Percentiles rank a stretch among this genome's conserved stretches.
These are phyloP conservation scores for Boletus sp. DNA, from an alignment of 768 basidiomycete genomes.

Conservation along the genomic window DNA sequence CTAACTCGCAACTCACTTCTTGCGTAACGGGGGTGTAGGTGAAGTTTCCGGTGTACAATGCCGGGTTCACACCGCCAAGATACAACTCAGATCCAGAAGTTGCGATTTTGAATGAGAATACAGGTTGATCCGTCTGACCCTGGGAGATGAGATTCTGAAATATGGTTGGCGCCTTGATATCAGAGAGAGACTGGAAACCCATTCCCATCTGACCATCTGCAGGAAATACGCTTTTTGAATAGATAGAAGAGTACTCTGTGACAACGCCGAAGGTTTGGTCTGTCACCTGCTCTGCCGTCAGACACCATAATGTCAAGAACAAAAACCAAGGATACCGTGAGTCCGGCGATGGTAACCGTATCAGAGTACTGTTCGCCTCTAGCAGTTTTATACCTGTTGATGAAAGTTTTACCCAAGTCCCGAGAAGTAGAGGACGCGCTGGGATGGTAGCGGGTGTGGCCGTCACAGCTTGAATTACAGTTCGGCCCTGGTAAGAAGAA, in stretches of 20 bases:
- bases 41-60: slow-evolving; percentile 45
- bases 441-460: slow-evolving; percentile 34
- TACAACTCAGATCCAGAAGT: slow-evolving; percentile 42
- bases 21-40: slow-evolving; percentile 24
- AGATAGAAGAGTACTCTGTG: not conserved
- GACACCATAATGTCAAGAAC: slow-evolving; percentile 2
- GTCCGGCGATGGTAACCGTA: slow-evolving; percentile 6
- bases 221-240: not conserved
- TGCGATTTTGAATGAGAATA: slow-evolving; percentile 50
- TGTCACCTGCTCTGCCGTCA: not conserved
- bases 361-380: slow-evolving; percentile 10
- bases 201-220: slow-evolving; percentile 36
- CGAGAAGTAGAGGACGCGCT: slow-evolving; percentile 7
- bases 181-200: slow-evolving; percentile 41
- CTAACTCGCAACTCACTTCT: not conserved
- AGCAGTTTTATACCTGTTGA: not conserved
- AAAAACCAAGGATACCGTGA: not conserved
- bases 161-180: slow-evolving; percentile 33
- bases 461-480: slow-evolving; percentile 25
- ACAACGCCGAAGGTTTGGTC: slow-evolving; percentile 15
- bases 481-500: slow-evolving; percentile 25
- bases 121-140: slow-evolving; percentile 28
- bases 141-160: slow-evolving; percentile 43
- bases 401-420: slow-evolving; percentile 1
- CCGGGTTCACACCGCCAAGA: slow-evolving; percentile 48